phyloP scores from a whole-genome alignment of 768 basidiomycete genomes.

The Hemileccinum impolitum region DNA sequence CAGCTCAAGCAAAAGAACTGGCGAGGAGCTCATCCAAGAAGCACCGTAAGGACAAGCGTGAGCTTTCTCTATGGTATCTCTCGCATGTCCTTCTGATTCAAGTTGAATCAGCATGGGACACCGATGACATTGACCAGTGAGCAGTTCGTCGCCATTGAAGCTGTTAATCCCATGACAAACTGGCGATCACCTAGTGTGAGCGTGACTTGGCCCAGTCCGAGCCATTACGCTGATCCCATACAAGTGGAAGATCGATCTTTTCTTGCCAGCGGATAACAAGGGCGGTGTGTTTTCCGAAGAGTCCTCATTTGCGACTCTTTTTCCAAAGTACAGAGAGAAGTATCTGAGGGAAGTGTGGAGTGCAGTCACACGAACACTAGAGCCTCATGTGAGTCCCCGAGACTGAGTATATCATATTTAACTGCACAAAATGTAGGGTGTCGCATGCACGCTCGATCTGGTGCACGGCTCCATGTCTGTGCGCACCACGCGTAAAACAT shows the following conservation, averaged over 20 bases:
- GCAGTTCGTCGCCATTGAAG: constrained; percentile 31
- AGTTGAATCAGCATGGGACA: constrained; percentile 83
- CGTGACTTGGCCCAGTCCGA: background rate
- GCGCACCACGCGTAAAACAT: constrained; percentile 93
- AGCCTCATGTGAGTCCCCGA: constrained; percentile 59
- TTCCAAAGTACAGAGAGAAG: constrained; percentile 97
- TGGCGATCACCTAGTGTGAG: constrained; percentile 42
- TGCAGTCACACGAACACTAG: constrained; percentile 80
- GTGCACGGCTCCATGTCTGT: constrained; percentile 98
- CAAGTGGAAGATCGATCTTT: constrained; percentile 88
- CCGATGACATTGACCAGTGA: constrained; percentile 98
- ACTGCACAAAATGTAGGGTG: constrained; percentile 49
- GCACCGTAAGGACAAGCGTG: constrained; percentile 94
- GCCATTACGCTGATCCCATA: constrained; percentile 11
- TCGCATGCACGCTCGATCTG: constrained; percentile 89
- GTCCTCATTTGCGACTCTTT: constrained; percentile 96
- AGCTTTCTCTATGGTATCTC: constrained; percentile 31
- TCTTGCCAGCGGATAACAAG: constrained; percentile 71
- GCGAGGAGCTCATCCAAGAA: constrained; percentile 80
- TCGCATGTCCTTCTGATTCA: constrained; percentile 10
- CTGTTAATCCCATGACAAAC: background rate
- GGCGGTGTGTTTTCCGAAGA: constrained; percentile 88
- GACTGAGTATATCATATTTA: background rate
- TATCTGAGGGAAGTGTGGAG: constrained; percentile 95
- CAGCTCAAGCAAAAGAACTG: constrained; percentile 30